phyloP scores from a whole-genome alignment of 2,329 filamentous ascomycete species.

The Cladophialophora exuberans region DNA sequence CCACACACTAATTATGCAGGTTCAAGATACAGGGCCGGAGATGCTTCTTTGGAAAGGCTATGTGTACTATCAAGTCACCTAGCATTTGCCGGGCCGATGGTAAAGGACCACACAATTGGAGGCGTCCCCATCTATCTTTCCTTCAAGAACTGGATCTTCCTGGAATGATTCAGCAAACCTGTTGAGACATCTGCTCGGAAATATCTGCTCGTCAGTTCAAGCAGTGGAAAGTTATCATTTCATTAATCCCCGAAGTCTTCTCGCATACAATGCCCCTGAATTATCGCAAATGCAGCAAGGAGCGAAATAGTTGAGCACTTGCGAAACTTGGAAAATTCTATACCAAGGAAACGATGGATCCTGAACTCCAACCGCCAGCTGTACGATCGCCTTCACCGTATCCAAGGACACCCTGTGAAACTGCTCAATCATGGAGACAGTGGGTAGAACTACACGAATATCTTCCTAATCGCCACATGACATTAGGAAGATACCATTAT shows the following conservation, averaged over 20 bases:
- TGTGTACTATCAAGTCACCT: too few species aligned
- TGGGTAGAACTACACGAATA: not conserved
- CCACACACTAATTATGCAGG: too few species aligned
- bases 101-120: too few species aligned
- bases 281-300: not conserved
- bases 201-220: constrained; percentile 3
- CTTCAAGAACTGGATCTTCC: not conserved
- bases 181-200: not conserved
- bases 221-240: not conserved
- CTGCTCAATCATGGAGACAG: not conserved
- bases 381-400: constrained; percentile 1
- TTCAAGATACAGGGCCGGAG: too few species aligned
- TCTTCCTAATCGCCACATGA: constrained; percentile 1
- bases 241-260: not conserved
- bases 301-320: not conserved
- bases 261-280: constrained; percentile 4
- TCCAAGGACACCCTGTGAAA: not conserved
- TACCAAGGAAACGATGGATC: not conserved
- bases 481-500: not conserved
- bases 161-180: not conserved
- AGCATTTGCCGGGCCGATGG: too few species aligned
- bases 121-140: not conserved
- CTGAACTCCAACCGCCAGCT: not conserved
- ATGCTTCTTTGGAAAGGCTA: too few species aligned
- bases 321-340: not conserved